These are phyloP conservation scores for Leishmania gerbilli DNA, from an alignment of 208 protist species.

Conservation along the genomic window DNA sequence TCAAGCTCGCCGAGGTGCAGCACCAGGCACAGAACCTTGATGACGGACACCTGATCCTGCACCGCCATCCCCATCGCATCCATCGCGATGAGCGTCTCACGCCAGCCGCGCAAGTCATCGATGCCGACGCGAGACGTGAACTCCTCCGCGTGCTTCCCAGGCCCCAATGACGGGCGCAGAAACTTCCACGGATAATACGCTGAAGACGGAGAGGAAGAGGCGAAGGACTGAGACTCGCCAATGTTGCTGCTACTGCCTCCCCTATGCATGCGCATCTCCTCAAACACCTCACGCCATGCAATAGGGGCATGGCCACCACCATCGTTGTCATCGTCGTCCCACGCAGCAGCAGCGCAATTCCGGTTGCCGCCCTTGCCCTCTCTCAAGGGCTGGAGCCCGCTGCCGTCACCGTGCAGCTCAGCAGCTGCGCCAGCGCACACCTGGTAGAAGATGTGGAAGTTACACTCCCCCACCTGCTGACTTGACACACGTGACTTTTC, in stretches of 20 bases:
- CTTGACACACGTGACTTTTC: conserved; percentile 91
- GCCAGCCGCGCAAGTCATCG: conserved; percentile 86
- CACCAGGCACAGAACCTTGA: conserved; percentile 91
- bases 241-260: background rate
- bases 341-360: background rate
- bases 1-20: conserved; percentile 94
- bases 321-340: background rate
- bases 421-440: conserved; percentile 58
- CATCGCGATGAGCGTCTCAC: conserved; percentile 90
- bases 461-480: conserved; percentile 91
- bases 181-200: conserved; percentile 23
- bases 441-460: conserved; percentile 98
- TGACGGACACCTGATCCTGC: conserved; percentile 73
- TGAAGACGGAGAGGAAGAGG: background rate
- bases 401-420: conserved; percentile 6
- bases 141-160: conserved; percentile 20
- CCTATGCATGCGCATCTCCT: conserved; percentile 25
- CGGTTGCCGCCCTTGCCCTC: background rate
- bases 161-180: conserved; percentile 15
- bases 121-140: conserved; percentile 32
- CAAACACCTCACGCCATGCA: conserved; percentile 24
- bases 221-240: background rate
- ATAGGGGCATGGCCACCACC: background rate
- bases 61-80: conserved; percentile 82
- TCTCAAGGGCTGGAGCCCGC: background rate